Percentiles rank a stretch among this genome's conserved stretches.
phyloP scores from a whole-genome alignment of 176 grass and related monocot genomes.

The Oryza rufipogon region DNA sequence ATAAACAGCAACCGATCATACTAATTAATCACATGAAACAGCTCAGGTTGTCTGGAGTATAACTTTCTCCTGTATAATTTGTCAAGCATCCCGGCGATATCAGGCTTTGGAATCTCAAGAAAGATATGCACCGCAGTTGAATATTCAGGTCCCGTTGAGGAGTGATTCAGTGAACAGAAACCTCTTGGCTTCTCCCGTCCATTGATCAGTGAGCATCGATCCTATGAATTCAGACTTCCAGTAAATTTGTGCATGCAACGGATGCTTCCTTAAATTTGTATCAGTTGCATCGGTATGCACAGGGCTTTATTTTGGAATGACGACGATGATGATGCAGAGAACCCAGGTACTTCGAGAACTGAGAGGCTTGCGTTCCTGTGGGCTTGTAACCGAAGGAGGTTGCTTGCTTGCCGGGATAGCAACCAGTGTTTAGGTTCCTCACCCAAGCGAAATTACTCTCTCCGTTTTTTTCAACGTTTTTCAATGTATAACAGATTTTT shows the following conservation, averaged over 20 bases:
- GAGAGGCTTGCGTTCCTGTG: too few relatives aligned
- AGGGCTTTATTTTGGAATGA: too few relatives aligned
- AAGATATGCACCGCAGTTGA: slow-evolving; percentile 26
- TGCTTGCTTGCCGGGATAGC: too few relatives aligned
- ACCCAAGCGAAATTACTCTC: too few relatives aligned
- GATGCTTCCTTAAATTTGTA: background rate
- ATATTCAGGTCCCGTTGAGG: background rate
- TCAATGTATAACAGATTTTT: too few relatives aligned
- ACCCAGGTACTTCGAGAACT: too few relatives aligned
- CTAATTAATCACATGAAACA: slow-evolving; percentile 31
- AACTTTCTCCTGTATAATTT: background rate
- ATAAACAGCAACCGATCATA: background rate
- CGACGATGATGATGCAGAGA: too few relatives aligned
- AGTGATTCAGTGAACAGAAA: background rate
- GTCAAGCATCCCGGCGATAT: slow-evolving; percentile 39
- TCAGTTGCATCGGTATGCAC: background rate
- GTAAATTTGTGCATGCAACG: background rate
- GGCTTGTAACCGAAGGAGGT: too few relatives aligned
- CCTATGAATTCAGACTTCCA: background rate
- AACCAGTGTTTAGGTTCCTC: too few relatives aligned
- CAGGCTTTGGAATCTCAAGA: slow-evolving; percentile 47
- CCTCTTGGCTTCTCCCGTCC: too few relatives aligned
- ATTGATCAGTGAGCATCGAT: background rate
- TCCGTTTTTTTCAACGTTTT: too few relatives aligned
- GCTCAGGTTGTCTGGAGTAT: slow-evolving; percentile 40